A percentile compares a stretch with the other conserved stretches of the same genome.
Conservation (phyloP, 2,329 filamentous ascomycete genomes). For the Huntiella moniliformis region DNA sequence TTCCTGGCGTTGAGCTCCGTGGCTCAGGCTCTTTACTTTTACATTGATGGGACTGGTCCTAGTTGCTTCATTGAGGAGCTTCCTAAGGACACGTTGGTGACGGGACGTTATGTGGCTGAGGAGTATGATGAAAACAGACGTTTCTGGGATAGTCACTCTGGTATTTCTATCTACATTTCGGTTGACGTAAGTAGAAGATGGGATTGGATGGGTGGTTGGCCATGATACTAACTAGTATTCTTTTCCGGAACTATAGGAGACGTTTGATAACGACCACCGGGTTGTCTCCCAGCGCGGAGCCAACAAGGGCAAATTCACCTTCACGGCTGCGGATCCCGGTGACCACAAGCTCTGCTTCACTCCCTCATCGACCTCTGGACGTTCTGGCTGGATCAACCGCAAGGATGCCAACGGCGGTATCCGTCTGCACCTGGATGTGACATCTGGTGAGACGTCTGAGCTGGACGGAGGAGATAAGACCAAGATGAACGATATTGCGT, state of each 20-base stretch:
- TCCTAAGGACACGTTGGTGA: constrained; percentile 89
- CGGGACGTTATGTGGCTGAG: constrained; percentile 77
- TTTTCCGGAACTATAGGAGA: constrained; percentile 41
- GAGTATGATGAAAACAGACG: constrained; percentile 57
- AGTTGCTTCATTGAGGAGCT: constrained; percentile 99
- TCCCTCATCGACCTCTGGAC: constrained; percentile 53
- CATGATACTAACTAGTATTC: constrained; percentile 2
- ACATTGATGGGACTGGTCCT: constrained; percentile 64
- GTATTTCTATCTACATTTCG: constrained; percentile 70
- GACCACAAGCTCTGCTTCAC: constrained; percentile 93
- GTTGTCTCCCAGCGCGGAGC: constrained; percentile 73
- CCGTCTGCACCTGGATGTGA: constrained; percentile 71
- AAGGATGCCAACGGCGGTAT: constrained; percentile 53
- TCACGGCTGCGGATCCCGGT: constrained; percentile 84
- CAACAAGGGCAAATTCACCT: constrained; percentile 71
- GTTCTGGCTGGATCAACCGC: constrained; percentile 52
- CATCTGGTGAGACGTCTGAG: constrained; percentile 82
- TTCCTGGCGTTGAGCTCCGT: constrained; percentile 45
- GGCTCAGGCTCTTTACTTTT: constrained; percentile 83
- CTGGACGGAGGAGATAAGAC: constrained; percentile 88
- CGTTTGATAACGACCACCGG: constrained; percentile 94
- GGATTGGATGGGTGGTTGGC: background rate
- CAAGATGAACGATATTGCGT: constrained; percentile 78
- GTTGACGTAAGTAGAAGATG: constrained; percentile 46
- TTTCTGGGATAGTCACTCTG: constrained; percentile 52